Percentiles rank a stretch among this genome's conserved stretches.
phyloP scores from a whole-genome alignment of 768 basidiomycete species.

The Brasilioporus rufonigricans region DNA sequence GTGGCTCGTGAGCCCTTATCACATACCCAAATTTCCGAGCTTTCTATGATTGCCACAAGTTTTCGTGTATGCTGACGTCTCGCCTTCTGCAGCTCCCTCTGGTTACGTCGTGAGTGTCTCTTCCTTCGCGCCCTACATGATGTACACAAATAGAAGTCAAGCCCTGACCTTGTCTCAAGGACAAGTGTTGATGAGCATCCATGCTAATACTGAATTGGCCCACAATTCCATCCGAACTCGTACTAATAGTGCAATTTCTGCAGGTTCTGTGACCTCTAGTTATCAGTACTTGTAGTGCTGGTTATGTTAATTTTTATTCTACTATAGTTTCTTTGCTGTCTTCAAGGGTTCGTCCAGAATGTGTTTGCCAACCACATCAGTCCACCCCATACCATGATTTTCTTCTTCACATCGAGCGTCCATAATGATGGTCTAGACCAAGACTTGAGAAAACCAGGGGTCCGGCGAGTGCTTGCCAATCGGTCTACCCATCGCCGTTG shows the following conservation, averaged over 20 bases:
- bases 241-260: slow-evolving; percentile 18
- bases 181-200: slow-evolving; percentile 72
- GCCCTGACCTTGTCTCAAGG: slow-evolving; percentile 79
- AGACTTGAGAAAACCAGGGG: slow-evolving; percentile 25
- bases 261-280: slow-evolving; percentile 2
- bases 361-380: slow-evolving; percentile 67
- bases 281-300: background rate
- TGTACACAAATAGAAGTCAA: slow-evolving; percentile 85
- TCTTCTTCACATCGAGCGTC: slow-evolving; percentile 42
- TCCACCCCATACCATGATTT: slow-evolving; percentile 38
- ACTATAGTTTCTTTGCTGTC: background rate
- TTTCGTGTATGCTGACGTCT: slow-evolving; percentile 12
- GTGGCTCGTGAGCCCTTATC: slow-evolving; percentile 62
- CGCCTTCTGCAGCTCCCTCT: background rate
- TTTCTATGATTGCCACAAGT: slow-evolving; percentile 8
- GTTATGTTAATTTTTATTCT: slow-evolving; percentile 1
- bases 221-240: background rate
- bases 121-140: slow-evolving; percentile 39
- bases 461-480: slow-evolving; percentile 28
- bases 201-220: slow-evolving; percentile 83
- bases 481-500: slow-evolving; percentile 51
- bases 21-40: slow-evolving; percentile 96
- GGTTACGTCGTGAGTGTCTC: slow-evolving; percentile 34
- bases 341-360: slow-evolving; percentile 45
- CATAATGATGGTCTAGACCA: slow-evolving; percentile 34